Percentiles rank a stretch among this genome's conserved stretches.
phyloP scores from a whole-genome alignment of 1,284 basidiomycete species.

The Apiotrichum domesticum region DNA sequence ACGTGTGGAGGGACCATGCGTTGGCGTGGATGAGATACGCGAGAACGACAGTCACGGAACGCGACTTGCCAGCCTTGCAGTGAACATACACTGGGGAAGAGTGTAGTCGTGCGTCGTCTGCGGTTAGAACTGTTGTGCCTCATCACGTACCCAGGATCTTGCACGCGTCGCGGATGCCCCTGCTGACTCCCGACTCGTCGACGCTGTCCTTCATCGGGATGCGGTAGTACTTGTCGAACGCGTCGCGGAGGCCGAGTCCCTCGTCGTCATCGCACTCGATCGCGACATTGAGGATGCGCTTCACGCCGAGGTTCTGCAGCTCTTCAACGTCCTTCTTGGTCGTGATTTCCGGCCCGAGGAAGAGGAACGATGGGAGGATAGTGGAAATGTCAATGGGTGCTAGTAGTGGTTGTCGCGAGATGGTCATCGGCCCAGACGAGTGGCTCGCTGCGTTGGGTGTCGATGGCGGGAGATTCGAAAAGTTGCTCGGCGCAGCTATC shows the following conservation, averaged over 20 bases:
- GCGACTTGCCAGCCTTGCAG: constrained; percentile 92
- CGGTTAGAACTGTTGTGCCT: background rate
- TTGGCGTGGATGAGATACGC: constrained; percentile 95
- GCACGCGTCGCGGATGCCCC: constrained; percentile 76
- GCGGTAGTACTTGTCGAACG: constrained; percentile 74
- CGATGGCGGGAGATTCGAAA: constrained; percentile 45
- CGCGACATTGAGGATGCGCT: constrained; percentile 84
- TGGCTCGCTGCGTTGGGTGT: constrained; percentile 49
- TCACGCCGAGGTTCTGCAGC: constrained; percentile 69
- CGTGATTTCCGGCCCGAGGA: constrained; percentile 82
- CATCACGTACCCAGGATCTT: constrained; percentile 66
- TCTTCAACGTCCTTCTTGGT: constrained; percentile 65
- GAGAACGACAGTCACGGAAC: constrained; percentile 93
- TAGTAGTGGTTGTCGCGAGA: too few species aligned
- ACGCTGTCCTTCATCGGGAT: constrained; percentile 92
- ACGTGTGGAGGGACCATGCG: constrained; percentile 85
- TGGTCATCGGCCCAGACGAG: background rate
- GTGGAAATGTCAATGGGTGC: constrained; percentile 66
- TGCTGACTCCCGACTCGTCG: constrained; percentile 84
- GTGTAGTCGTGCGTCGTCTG: constrained; percentile 84
- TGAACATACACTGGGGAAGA: constrained; percentile 88
- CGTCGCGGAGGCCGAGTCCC: constrained; percentile 58
- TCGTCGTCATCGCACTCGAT: constrained; percentile 80
- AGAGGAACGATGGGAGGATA: constrained; percentile 85
- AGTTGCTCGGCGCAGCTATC: constrained; percentile 50